These are phyloP conservation scores for Rhizophlyctis rosea DNA, from an alignment of 192 early-diverging fungal genomes.

Conservation along the genomic window DNA sequence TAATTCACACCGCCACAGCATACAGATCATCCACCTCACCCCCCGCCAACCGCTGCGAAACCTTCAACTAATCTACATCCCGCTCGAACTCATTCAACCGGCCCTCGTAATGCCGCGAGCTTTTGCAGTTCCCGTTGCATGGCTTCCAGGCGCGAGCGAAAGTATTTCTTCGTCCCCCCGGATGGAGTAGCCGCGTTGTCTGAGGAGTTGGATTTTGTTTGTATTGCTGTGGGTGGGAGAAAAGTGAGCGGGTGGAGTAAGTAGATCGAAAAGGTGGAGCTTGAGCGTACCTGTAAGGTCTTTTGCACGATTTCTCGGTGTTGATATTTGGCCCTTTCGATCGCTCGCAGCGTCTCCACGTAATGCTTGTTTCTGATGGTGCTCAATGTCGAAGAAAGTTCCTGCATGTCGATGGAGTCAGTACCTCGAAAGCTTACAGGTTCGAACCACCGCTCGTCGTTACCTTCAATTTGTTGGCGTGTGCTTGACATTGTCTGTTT, in stretches of 20 bases:
- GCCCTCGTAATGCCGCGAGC: constrained; percentile 76
- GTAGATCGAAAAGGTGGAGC: too few relatives aligned
- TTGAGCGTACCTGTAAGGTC: constrained; percentile 67
- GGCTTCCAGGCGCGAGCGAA: constrained; percentile 70
- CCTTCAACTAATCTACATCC: constrained; percentile 71
- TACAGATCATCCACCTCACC: constrained; percentile 33
- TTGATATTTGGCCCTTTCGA: constrained; percentile 76
- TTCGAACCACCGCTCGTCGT: too few relatives aligned
- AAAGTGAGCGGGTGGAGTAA: too few relatives aligned
- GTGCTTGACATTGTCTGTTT: constrained; percentile 60
- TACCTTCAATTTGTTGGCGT: constrained; percentile 69
- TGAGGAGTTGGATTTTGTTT: constrained; percentile 79
- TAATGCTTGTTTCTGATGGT: constrained; percentile 63
- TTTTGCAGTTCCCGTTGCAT: constrained; percentile 71
- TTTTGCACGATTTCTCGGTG: constrained; percentile 74
- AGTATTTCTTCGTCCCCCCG: constrained; percentile 78
- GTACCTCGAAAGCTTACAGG: too few relatives aligned
- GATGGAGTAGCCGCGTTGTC: constrained; percentile 77
- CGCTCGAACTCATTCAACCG: constrained; percentile 80
- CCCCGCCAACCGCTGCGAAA: constrained; percentile 32
- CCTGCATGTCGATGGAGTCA: too few relatives aligned
- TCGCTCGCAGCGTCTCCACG: constrained; percentile 65
- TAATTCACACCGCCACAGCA: too few relatives aligned
- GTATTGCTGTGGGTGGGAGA: too few relatives aligned
- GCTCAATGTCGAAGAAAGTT: constrained; percentile 58